Evolutionary conservation across 163 green algal species (phyloP).

Genomic region (Prototheca wickerhamii): DNA sequence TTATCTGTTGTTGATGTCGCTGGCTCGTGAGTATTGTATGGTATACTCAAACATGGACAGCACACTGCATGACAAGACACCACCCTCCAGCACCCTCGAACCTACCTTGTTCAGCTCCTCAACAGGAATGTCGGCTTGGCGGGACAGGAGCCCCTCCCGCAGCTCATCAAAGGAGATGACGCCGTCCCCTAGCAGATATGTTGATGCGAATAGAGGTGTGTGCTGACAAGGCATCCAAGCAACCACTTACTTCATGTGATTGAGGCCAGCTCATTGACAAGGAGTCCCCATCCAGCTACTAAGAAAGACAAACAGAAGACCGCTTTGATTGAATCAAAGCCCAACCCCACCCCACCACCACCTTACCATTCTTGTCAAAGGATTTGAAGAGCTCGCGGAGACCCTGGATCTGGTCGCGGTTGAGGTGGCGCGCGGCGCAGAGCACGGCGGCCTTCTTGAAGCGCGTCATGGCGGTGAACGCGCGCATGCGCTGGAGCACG

Average conservation of each 20-base stretch:
- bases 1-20: neutral
- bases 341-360: neutral
- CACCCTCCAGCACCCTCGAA: neutral
- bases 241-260: too few species aligned
- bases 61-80: neutral
- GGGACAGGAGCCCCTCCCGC: neutral
- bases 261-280: too few species aligned
- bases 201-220: too few species aligned
- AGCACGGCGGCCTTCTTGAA: slow-evolving; percentile 21
- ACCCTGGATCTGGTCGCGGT: slow-evolving; percentile 20
- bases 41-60: too few species aligned
- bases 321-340: too few species aligned
- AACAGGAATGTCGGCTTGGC: neutral
- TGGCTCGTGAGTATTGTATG: neutral
- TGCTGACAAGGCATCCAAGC: too few species aligned
- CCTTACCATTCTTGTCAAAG: slow-evolving; percentile 5
- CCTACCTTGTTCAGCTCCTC: neutral
- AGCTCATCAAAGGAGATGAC: slow-evolving; percentile 1
- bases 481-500: slow-evolving; percentile 13
- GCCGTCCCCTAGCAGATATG: slow-evolving; percentile 8
- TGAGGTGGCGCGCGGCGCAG: neutral
- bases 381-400: slow-evolving; percentile 23
- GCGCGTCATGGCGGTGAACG: slow-evolving; percentile 11
- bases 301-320: too few species aligned
- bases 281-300: too few species aligned